Percentiles rank a stretch among this genome's conserved stretches.
These are phyloP conservation scores for Ziziphus jujuba DNA, from an alignment of 306 rosid genomes.

Conservation along the genomic window DNA sequence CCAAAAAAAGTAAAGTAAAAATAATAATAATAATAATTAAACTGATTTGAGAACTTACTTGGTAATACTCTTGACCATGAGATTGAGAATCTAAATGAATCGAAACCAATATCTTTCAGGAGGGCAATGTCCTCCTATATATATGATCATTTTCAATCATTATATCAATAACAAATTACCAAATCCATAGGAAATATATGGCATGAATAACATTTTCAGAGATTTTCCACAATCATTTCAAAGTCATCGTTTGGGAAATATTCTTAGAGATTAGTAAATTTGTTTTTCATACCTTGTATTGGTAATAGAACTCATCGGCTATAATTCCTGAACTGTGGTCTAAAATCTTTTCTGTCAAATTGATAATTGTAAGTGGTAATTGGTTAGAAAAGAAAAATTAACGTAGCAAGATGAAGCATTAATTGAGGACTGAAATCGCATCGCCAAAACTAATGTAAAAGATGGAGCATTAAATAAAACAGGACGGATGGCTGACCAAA, in stretches of 20 bases:
- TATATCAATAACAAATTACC: background rate
- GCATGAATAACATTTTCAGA: no score
- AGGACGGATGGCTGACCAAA: no score
- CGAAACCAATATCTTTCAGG: slow-evolving; percentile 49
- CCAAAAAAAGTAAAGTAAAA: background rate
- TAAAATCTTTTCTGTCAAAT: slow-evolving; percentile 40
- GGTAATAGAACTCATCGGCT: slow-evolving; percentile 39
- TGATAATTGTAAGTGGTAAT: no score
- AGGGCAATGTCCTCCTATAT: slow-evolving; percentile 42
- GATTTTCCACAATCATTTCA: background rate
- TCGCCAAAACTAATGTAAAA: no score
- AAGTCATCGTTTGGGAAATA: no score
- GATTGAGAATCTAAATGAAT: slow-evolving; percentile 55
- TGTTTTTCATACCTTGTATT: slow-evolving; percentile 31
- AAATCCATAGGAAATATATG: background rate
- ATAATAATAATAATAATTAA: background rate
- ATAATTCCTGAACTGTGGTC: slow-evolving; percentile 38
- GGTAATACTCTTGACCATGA: slow-evolving; percentile 61
- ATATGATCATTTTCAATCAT: background rate
- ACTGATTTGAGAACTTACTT: slow-evolving; percentile 17
- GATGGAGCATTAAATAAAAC: no score
- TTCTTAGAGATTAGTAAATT: background rate
- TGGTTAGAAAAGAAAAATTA: background rate
- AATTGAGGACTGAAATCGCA: no score
- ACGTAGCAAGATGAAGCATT: no score